Base-by-base conservation (phyloP, 2,329 filamentous ascomycete genomes). In the Pseudogymnoascus sp. region DNA sequence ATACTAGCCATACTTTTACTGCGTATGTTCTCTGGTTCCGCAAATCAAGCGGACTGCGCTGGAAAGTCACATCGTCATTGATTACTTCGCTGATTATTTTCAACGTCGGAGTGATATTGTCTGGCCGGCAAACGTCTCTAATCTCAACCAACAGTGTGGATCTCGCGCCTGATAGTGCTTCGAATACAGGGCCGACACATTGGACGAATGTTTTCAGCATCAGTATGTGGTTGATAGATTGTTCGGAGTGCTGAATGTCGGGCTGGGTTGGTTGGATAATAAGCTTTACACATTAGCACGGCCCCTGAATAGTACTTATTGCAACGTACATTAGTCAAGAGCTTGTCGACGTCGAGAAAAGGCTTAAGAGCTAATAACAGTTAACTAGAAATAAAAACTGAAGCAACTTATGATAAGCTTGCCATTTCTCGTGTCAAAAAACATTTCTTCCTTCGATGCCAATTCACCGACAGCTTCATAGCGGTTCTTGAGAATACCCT, bases 1-100 rank as follows among this genome's bases (percentile, higher is more conserved):
- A 4, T 41, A n/a, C 7, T 62, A n/a, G 22, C 40, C 68, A 63
- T 70, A 87, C 85, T 77, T 89, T 95, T 33, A 98, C 88, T 22
- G 93, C 93, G 76, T 96, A 97, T 0, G 89, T 90, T 66, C 93
- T 82, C 72, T 98, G 93, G 65, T 97, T 96, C 12, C 93, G 84
- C 63, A 96, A 79, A 66, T 97, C 93, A 4, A 98, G 80, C 0
- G 95, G 89, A 22, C 88, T 85, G 56, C 83, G 90, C 64, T 90
- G 89, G 68, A 89, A 96, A 0, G 82, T 84, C 0, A 92, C 90
- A 72, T 96, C 90, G 7, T 89, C 83, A 66, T 98, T 95, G 68
- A 99, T 87, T 0, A 84, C 84, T 12, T 80, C 77, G 50, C 83
- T 77, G 61, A 99, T 92, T 1, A 89, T 75, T 2, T 82, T 76